A percentile compares a stretch with the other conserved stretches of the same genome.
phyloP scores from a whole-genome alignment of 73 alveolate species.

The Uronychia binucleata region DNA sequence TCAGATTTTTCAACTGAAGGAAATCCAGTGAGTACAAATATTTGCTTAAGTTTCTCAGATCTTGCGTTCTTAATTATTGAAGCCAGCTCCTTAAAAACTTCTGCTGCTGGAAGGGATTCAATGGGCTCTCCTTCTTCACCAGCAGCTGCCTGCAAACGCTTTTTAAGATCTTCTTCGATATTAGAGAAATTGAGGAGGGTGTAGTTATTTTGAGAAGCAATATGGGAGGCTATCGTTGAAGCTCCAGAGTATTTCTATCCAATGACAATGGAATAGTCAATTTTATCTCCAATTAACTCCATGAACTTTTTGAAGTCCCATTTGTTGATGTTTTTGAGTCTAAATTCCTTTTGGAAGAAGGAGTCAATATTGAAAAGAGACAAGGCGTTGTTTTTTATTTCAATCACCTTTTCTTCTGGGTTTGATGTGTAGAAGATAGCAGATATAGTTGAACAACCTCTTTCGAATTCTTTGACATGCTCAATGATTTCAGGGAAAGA shows the following conservation, averaged over 20 bases:
- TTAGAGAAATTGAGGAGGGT: constrained; percentile 9
- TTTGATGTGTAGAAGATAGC: constrained; percentile 43
- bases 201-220: constrained; percentile 9
- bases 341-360: constrained; percentile 57
- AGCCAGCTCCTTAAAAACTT: neutral
- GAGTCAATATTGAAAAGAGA: constrained; percentile 65
- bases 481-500: constrained; percentile 67
- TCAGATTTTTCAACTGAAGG: neutral
- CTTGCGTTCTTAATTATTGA: neutral
- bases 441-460: constrained; percentile 58
- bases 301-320: constrained; percentile 23
- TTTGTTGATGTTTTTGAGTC: constrained; percentile 36
- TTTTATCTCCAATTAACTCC: constrained; percentile 28
- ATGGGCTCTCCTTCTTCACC: neutral
- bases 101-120: neutral
- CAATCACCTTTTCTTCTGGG: constrained; percentile 15
- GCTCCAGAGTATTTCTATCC: constrained; percentile 13
- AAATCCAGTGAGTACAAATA: neutral
- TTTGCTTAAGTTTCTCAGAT: neutral
- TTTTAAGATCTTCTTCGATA: constrained; percentile 21
- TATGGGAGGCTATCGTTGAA: neutral
- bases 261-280: neutral
- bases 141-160: neutral
- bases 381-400: constrained; percentile 55
- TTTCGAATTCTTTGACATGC: constrained; percentile 68